A percentile compares a stretch with the other conserved stretches of the same genome.
These are phyloP conservation scores for Dictyostelium discoideum DNA, from an alignment of 78 protist genomes.

Conservation along the genomic window dicty_2.7 NC_007089.4:3428001-3428500, in stretches of 20 bases:
- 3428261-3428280: constrained; percentile 86
- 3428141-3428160: constrained; percentile 90
- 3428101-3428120: constrained; percentile 87
- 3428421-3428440: background rate
- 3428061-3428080: constrained; percentile 87
- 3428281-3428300: constrained; percentile 92
- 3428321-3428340: background rate
- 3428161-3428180: constrained; percentile 91
- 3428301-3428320: background rate
- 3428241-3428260: constrained; percentile 77
- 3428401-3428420: background rate
- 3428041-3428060: constrained; percentile 93
- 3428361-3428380: background rate
- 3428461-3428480: background rate
- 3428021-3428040: background rate
- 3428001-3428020: too few relatives aligned
- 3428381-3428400: background rate
- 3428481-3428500: background rate
- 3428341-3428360: background rate
- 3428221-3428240: constrained; percentile 31
- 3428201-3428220: constrained; percentile 16
- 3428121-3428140: constrained; percentile 87
- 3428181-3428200: constrained; percentile 80
- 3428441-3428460: background rate
- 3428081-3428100: constrained; percentile 87